Conservation (phyloP, 78 protist genomes). For the Dictyostelium brefeldianum region DNA sequence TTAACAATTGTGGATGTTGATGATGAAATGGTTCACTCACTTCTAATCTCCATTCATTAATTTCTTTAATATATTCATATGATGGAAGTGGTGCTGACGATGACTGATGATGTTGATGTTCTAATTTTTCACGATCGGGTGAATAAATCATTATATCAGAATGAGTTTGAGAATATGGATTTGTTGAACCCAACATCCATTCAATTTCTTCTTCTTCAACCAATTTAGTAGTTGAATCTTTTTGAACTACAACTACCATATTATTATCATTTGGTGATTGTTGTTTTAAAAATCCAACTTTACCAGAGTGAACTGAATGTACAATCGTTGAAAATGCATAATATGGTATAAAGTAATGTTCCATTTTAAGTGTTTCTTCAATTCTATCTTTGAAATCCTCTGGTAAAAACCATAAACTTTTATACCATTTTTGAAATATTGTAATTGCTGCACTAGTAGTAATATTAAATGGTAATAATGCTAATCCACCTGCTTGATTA, state of each 20-base stretch:
- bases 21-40: slow-evolving; percentile 39
- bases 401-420: slow-evolving; percentile 60
- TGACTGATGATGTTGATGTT: background rate
- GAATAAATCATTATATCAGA: slow-evolving; percentile 33
- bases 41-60: slow-evolving; percentile 41
- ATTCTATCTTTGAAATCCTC: slow-evolving; percentile 49
- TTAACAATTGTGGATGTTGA: slow-evolving; percentile 46
- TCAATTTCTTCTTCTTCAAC: slow-evolving; percentile 58
- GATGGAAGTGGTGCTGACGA: background rate
- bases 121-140: background rate
- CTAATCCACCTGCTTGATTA: slow-evolving; percentile 63
- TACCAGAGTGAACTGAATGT: slow-evolving; percentile 18
- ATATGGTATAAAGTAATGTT: slow-evolving; percentile 33
- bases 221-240: background rate
- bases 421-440: slow-evolving; percentile 58
- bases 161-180: slow-evolving; percentile 41
- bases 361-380: slow-evolving; percentile 9
- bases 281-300: slow-evolving; percentile 26
- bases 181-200: slow-evolving; percentile 37
- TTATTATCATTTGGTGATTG: background rate
- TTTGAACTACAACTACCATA: background rate
- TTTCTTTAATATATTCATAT: slow-evolving; percentile 51
- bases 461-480: slow-evolving; percentile 36
- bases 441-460: slow-evolving; percentile 13
- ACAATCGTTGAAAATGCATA: slow-evolving; percentile 15